phyloP scores from a whole-genome alignment of 805 yeast genomes.

The Diddensiella caesifluorescens region DNA sequence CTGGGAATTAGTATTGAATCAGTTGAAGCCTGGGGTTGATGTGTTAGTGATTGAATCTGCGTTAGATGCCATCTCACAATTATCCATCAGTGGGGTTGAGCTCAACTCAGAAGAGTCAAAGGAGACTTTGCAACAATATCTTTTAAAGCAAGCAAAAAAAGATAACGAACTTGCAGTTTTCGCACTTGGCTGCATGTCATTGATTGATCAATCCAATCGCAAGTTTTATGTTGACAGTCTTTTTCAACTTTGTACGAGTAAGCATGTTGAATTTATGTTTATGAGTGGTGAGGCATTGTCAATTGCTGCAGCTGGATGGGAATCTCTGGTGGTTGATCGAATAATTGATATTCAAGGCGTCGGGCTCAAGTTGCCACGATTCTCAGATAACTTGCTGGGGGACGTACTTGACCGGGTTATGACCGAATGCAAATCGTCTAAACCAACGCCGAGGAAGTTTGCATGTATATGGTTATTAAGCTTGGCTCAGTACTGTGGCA shows the following conservation, averaged over 20 bases:
- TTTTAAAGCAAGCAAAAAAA: slow-evolving; percentile 35
- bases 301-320: slow-evolving; percentile 70
- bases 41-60: slow-evolving; percentile 18
- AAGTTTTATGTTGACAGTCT: slow-evolving; percentile 40
- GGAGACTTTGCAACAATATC: slow-evolving; percentile 10
- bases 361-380: slow-evolving; percentile 1
- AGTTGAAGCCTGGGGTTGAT: background rate
- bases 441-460: slow-evolving; percentile 68
- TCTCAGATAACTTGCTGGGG: slow-evolving; percentile 10
- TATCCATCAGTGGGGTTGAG: slow-evolving; percentile 37
- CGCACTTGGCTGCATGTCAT: slow-evolving; percentile 50
- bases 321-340: slow-evolving; percentile 48
- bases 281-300: slow-evolving; percentile 81
- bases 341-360: slow-evolving; percentile 50
- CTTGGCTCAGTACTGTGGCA: slow-evolving; percentile 66
- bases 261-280: slow-evolving; percentile 70
- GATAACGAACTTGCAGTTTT: slow-evolving; percentile 55
- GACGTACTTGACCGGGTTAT: slow-evolving; percentile 47
- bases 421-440: slow-evolving; percentile 52
- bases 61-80: slow-evolving; percentile 31
- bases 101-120: slow-evolving; percentile 23
- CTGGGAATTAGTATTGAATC: background rate
- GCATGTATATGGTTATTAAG: slow-evolving; percentile 85
- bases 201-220: slow-evolving; percentile 34
- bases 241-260: slow-evolving; percentile 55